Base-by-base conservation (phyloP, 2,329 filamentous ascomycete species). In the Paraconiothyrium sp. region DNA sequence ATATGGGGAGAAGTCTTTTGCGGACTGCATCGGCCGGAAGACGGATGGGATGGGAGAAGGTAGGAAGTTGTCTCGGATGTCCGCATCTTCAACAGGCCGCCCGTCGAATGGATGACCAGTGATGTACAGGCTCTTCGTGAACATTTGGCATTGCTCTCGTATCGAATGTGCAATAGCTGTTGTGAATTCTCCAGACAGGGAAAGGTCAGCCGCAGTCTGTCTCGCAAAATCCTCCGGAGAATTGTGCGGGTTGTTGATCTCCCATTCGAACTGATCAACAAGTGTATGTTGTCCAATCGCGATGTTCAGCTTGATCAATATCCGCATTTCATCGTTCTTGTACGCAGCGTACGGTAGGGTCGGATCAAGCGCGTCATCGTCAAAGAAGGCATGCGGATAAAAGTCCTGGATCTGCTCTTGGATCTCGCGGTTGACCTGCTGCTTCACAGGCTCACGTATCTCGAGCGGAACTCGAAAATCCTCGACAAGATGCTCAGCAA, bases 281-380 rank as follows among this genome's bases (percentile, higher is more conserved):
- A 99, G 84, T 0, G 94, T 98, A 74, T 97, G 92, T 66, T 92
- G 91, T 44, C 94, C 95, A 74, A 99, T 97, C 7, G 95, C 98
- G 73, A 99, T 97, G 79, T 98, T 97, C 54, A 99, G 85, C 79
- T 97, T 98, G 79, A 99, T 89, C 47, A 97, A 83, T 69, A 99
- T 92, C 54, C 95, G 91, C 94, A 99, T 97, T 82, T 99, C 95
- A 76, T 99, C 95, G 75, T 99, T 97, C 80, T 98, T 98, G 83
- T 97, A 97, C 7, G 95, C 94, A 43, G 87, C 90, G 76, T 98
- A 98, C 0, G 94, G 94, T 13, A 96, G 84, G 74, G 95, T 91
- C 1, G 93, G 92, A 72, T 99, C 94, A 50, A 97, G 84, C 0
- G 94, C 88, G 71, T 97, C 93, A 71, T 98, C 94, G 69, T 96